Conservation (phyloP, 257 asterid species). For the Fraxinus pennsylvanica region DNA sequence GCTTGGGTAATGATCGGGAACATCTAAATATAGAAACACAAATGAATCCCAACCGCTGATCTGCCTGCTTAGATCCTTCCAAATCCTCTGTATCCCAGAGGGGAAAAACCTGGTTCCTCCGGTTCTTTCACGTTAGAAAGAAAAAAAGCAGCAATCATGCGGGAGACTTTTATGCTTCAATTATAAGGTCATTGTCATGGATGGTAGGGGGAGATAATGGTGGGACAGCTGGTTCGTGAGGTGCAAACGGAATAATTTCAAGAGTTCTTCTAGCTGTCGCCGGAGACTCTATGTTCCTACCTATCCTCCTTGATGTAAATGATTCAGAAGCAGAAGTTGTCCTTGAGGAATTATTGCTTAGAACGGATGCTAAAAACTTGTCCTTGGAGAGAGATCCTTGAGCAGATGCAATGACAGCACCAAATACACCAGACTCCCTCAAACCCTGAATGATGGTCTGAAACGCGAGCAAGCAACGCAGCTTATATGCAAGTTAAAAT, state of each 20-base stretch:
- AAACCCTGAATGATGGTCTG: constrained; percentile 90
- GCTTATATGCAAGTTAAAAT: no score
- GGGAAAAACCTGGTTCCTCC: constrained; percentile 17
- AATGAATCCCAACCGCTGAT: constrained; percentile 30
- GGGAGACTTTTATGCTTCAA: constrained; percentile 50
- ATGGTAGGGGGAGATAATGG: constrained; percentile 76
- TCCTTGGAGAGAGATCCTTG: constrained; percentile 59
- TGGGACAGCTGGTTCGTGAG: constrained; percentile 69
- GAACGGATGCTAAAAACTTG: constrained; percentile 62
- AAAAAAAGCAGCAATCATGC: constrained; percentile 57
- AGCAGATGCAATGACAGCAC: constrained; percentile 60
- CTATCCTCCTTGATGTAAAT: constrained; percentile 69
- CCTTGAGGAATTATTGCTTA: constrained; percentile 57
- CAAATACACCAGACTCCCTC: constrained; percentile 79
- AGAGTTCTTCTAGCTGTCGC: constrained; percentile 60
- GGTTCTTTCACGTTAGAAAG: constrained; percentile 38
- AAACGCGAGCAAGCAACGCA: constrained; percentile 10
- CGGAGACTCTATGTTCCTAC: constrained; percentile 43
- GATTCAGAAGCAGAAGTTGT: constrained; percentile 44
- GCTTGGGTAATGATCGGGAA: constrained; percentile 99
- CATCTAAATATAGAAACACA: constrained; percentile 44
- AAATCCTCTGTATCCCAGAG: constrained; percentile 27
- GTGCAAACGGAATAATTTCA: constrained; percentile 22
- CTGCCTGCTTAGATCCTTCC: constrained; percentile 64
- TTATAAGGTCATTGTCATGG: constrained; percentile 41